phyloP scores from a whole-genome alignment of 345 rosid genomes.

The Eucalyptus tenuipes region DNA sequence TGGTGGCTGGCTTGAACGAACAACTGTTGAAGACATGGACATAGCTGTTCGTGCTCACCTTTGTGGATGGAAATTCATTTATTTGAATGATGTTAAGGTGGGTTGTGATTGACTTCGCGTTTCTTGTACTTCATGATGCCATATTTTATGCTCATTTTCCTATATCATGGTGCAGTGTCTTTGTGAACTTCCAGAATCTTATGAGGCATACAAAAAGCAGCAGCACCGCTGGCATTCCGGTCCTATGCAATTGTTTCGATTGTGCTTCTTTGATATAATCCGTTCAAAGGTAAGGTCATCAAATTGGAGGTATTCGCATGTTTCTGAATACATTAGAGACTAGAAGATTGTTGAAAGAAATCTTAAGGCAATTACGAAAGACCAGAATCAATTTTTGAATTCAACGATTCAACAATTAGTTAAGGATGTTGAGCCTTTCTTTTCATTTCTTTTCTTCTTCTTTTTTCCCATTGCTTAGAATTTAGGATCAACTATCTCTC shows the following conservation, averaged over 20 bases:
- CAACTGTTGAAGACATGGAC: slow-evolving; percentile 96
- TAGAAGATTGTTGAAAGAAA: not conserved
- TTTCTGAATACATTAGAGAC: not conserved
- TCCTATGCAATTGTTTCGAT: slow-evolving; percentile 85
- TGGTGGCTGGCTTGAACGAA: slow-evolving; percentile 95
- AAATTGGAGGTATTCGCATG: not conserved
- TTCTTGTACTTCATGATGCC: not conserved
- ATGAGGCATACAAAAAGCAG: slow-evolving; percentile 92
- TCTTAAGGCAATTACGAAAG: not conserved
- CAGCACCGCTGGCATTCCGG: slow-evolving; percentile 99
- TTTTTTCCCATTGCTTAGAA: not conserved
- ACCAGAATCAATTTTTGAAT: not conserved
- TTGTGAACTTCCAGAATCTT: slow-evolving; percentile 95
- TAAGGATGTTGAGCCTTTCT: not conserved
- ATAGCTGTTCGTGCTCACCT: slow-evolving; percentile 92
- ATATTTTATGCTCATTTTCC: not conserved
- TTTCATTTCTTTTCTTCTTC: not conserved
- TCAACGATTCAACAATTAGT: not conserved
- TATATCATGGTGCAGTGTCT: slow-evolving; percentile 43
- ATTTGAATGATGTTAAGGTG: slow-evolving; percentile 81
- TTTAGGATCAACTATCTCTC: not conserved
- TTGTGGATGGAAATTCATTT: slow-evolving; percentile 87
- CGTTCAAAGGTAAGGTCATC: slow-evolving; percentile 51
- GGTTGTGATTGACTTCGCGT: not conserved
- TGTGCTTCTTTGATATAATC: slow-evolving; percentile 65